A percentile compares a stretch with the other conserved stretches of the same genome.
phyloP scores from a whole-genome alignment of 2,329 filamentous ascomycete species.

The Lomentospora prolificans region DNA sequence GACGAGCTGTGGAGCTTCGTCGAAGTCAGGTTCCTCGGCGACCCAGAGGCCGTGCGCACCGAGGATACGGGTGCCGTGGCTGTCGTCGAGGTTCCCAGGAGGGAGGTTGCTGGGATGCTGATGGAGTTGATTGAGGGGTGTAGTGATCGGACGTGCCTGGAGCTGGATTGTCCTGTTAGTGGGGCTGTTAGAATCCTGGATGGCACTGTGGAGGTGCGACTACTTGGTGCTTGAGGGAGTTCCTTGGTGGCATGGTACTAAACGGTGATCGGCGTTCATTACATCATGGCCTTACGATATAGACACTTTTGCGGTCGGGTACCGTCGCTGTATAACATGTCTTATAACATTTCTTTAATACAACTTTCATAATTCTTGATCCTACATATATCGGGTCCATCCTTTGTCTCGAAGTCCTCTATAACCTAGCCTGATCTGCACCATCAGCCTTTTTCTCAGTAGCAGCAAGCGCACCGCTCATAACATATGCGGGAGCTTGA shows the following conservation, averaged over 20 bases:
- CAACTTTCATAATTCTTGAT: too few species aligned
- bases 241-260: neutral
- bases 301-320: too few species aligned
- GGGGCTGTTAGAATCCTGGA: neutral
- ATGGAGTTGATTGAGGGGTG: neutral
- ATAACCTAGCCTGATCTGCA: neutral
- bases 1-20: neutral
- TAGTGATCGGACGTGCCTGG: neutral
- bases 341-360: too few species aligned
- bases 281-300: neutral
- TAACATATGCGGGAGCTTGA: conserved; percentile 10
- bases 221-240: neutral
- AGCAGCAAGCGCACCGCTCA: conserved; percentile 5
- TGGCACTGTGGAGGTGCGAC: neutral
- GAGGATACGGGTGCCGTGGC: neutral
- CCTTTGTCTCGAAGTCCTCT: too few species aligned
- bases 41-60: neutral
- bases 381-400: too few species aligned
- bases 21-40: neutral
- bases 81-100: neutral
- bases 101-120: conserved; percentile 1
- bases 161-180: conserved; percentile 1
- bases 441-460: conserved; percentile 1
- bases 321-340: too few species aligned
- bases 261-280: neutral